These are phyloP conservation scores for Trypanosoma theileri DNA, from an alignment of 208 protist genomes.

Conservation along the genomic window DNA sequence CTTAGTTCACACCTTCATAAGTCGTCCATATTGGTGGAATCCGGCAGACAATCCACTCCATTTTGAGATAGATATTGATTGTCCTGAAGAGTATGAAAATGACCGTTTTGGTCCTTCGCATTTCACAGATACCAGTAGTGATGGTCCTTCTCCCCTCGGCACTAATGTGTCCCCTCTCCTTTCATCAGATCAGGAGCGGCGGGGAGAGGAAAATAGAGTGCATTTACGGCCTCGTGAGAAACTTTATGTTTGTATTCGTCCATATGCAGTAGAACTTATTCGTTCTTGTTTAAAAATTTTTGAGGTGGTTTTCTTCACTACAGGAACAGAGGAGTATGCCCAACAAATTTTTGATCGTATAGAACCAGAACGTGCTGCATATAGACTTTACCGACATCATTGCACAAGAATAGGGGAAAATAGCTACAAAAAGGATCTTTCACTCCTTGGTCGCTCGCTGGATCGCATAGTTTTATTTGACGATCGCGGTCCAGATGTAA, in stretches of 20 bases:
- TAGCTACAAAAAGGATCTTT: conserved; percentile 54
- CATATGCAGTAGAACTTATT: conserved; percentile 51
- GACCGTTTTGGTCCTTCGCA: background rate
- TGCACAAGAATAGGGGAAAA: conserved; percentile 36
- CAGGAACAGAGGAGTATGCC: conserved; percentile 61
- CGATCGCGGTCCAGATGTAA: conserved; percentile 62
- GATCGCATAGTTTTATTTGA: conserved; percentile 59
- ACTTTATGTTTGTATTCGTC: conserved; percentile 53
- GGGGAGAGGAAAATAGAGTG: background rate
- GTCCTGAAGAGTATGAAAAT: background rate
- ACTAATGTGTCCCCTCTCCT: background rate
- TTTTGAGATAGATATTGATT: conserved; percentile 21
- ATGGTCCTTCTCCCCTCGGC: background rate
- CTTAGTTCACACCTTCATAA: conserved; percentile 54
- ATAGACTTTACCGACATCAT: conserved; percentile 56
- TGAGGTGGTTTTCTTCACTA: conserved; percentile 76
- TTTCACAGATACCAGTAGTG: background rate
- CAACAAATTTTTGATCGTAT: conserved; percentile 50
- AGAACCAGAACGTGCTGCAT: conserved; percentile 34
- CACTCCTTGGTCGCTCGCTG: conserved; percentile 35
- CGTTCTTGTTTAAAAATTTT: conserved; percentile 41
- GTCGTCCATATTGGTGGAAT: conserved; percentile 38
- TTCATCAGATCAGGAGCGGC: background rate
- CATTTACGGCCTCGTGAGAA: background rate
- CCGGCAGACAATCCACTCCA: conserved; percentile 15